A percentile compares a stretch with the other conserved stretches of the same genome.
phyloP scores from a whole-genome alignment of 2,329 filamentous ascomycete species.

The Alternaria sp. region DNA sequence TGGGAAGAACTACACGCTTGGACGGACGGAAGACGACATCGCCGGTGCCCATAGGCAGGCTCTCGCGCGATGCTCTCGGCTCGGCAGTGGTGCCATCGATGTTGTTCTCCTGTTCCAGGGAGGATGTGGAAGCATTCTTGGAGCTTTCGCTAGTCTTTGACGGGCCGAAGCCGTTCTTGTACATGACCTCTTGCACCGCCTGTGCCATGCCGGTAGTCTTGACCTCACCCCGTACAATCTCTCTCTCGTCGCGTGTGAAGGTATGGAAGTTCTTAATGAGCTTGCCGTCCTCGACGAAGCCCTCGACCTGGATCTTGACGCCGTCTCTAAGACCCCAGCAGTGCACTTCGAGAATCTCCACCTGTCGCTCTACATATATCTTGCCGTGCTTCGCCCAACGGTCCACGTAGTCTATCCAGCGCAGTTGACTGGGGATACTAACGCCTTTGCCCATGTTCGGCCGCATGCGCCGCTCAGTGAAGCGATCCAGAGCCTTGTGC shows the following conservation, averaged over 20 bases:
- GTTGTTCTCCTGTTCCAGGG: conserved; percentile 26
- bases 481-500: conserved; percentile 70
- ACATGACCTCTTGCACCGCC: conserved; percentile 57
- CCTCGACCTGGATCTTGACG: conserved; percentile 86
- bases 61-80: conserved; percentile 31
- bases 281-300: conserved; percentile 88
- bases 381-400: conserved; percentile 81
- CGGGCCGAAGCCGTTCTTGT: conserved; percentile 46
- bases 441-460: conserved; percentile 88
- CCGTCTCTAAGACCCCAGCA: conserved; percentile 88
- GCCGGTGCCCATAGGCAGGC: conserved; percentile 65
- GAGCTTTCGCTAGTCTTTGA: conserved; percentile 31
- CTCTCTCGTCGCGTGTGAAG: conserved; percentile 76
- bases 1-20: conserved; percentile 73
- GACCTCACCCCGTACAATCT: conserved; percentile 68
- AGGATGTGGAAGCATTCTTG: conserved; percentile 32
- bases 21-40: conserved; percentile 81
- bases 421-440: conserved; percentile 89
- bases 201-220: conserved; percentile 55
- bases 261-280: conserved; percentile 84
- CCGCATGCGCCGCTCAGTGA: conserved; percentile 88
- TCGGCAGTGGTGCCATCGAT: conserved; percentile 27
- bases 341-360: conserved; percentile 89
- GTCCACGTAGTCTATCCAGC: conserved; percentile 89
- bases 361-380: conserved; percentile 79